Base-by-base conservation (phyloP, 2,329 filamentous ascomycete genomes). In the Fusarium avenaceum region DNA sequence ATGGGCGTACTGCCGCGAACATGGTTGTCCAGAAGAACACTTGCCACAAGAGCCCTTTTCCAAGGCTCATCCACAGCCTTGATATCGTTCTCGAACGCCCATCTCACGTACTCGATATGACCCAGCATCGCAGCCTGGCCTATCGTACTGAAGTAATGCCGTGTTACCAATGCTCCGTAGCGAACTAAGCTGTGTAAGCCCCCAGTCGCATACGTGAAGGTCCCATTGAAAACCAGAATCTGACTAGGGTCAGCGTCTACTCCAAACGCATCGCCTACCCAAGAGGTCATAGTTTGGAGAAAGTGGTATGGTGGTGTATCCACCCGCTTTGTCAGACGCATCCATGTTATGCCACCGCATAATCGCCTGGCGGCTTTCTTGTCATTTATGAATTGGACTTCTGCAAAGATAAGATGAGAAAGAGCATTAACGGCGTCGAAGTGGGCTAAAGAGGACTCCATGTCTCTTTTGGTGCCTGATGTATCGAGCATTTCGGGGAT, bases 401-500 rank as follows among this genome's bases (percentile, higher is more conserved):
- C 20, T 5, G 56, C 49, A 3, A 54, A 42, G 3, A 14, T 15
- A 1, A 46, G 22, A 8, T 54, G 14, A 1, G 43, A 47, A 7
- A 54, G 30, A 9, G 49, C 33, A 2, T 54, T 28, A 5, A 30
- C 7, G 2, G 15, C 22, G 14, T 54, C 9, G 2, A 58, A 54
- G 3, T 6, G 17, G 1, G 20, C 3, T 1, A 54, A 30, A 11
- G 15, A 6, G 28, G 15, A n/a, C 2, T 54, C n/a, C 17, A 58
- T 54, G 2, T 33, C 42, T 17, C 9, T 7, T 7, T 22, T 35
- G 1, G 35, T 13, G 15, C 20, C 22, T n/a, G 17, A n/a, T 15
- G 38, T 39, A 0, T 13, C 20, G 17, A 58, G 44, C 35, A 58
- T 54, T 3, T 58, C 49, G 6, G 49, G 43, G 24, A 58, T 45